Base-by-base conservation (phyloP, 768 basidiomycete species). In the Auriscalpium orientale region DNA sequence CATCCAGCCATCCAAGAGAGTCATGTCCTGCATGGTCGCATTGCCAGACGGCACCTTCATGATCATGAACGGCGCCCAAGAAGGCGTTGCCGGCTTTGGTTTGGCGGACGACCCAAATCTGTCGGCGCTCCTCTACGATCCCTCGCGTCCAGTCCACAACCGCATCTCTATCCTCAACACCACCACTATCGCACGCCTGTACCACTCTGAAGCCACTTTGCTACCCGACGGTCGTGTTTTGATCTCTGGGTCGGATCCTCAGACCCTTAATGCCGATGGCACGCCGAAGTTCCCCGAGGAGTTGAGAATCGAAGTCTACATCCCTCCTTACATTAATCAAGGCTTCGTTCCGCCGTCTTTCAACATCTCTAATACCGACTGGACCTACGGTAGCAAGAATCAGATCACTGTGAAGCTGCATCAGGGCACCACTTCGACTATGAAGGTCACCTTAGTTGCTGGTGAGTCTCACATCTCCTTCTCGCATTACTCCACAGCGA, bases 311-410 rank as follows among this genome's bases (percentile, higher is more conserved):
- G 78, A 87, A 67, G 83, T 86, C 28, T 97, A 95, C 72, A 79
- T 89, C 63, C 95, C 95, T 7, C 90, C 89, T 15, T 98, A 95
- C 69, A 78, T 91, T 57, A 82, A 71, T 58, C 70, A 79, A 59
- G 87, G 87, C 10, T 70, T 76, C 58, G 67, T 60, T 5, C 87
- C 85, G 56, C 93, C 88, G 0, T 72, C 69, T 45, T 87, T 83
- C 66, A 81, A 75, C 20, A 74, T 88, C 46, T 60, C 75, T 0
- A 66, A 74, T 55, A 79, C 75, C 11, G 88, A 91, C 64, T 90
- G 87, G 87, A 67, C 62, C 0, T 82, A 84, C 33, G 76, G 79
- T 0, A 75, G 76, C 11, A 66, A 67, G n/a, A 81, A 82, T 61
- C 65, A 68, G 1, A 85, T 91, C 60, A 73, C 69, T 0, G 75